Percentiles rank a stretch among this genome's conserved stretches.
Evolutionary conservation across 1,284 basidiomycete genomes (phyloP).

Genomic region (Hypsizygus ulmarius): DNA sequence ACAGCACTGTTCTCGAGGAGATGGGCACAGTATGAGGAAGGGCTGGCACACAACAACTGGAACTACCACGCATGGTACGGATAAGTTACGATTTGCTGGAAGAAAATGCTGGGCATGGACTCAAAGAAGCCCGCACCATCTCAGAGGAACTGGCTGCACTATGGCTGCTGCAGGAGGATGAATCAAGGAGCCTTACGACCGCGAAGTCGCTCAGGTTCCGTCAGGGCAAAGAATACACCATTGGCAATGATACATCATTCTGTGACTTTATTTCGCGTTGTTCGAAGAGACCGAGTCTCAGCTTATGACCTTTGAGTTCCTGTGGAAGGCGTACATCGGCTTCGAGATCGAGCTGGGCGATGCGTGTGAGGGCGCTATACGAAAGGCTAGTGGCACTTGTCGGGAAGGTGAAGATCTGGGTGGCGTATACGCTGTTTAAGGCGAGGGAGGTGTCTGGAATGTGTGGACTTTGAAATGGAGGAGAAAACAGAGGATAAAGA

Average conservation of each 20-base stretch:
- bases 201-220: slow-evolving; percentile 1
- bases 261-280: too few relatives aligned
- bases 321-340: slow-evolving; percentile 98
- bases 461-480: slow-evolving; percentile 51
- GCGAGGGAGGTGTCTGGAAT: slow-evolving; percentile 68
- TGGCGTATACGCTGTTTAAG: slow-evolving; percentile 78
- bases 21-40: slow-evolving; percentile 96
- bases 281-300: slow-evolving; percentile 35
- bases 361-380: slow-evolving; percentile 76
- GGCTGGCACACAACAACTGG: slow-evolving; percentile 80
- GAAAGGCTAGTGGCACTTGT: slow-evolving; percentile 86
- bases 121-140: slow-evolving; percentile 74
- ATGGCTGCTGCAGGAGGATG: slow-evolving; percentile 2
- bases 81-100: slow-evolving; percentile 90
- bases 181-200: background rate
- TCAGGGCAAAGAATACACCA: too few relatives aligned
- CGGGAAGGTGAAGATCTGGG: slow-evolving; percentile 94
- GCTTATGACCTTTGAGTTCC: slow-evolving; percentile 96
- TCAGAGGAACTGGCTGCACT: slow-evolving; percentile 48
- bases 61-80: slow-evolving; percentile 99
- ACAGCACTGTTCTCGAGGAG: slow-evolving; percentile 91
- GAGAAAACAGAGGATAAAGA: slow-evolving; percentile 50
- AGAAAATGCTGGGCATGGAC: slow-evolving; percentile 80
- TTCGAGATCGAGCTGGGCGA: slow-evolving; percentile 95
- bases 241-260: too few relatives aligned